Evolutionary conservation across 352 stramenopile genomes (phyloP).

Genomic region (Detonula confervacea): DNA sequence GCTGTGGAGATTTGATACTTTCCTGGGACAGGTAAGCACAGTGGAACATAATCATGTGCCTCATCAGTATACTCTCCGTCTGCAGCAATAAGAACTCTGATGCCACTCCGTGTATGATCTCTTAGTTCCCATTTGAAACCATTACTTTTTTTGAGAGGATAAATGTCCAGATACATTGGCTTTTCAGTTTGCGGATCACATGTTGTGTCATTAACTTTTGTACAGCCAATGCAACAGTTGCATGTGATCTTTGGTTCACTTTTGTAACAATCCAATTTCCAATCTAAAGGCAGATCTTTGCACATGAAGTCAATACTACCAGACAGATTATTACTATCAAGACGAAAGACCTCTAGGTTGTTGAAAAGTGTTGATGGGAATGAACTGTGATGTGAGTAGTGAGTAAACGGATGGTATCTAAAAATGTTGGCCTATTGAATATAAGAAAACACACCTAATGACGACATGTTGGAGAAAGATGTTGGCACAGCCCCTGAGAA

Average conservation of each 20-base stretch:
- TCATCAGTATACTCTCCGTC: slow-evolving; percentile 7
- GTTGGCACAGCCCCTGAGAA: slow-evolving; percentile 11
- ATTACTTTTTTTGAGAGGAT: background rate
- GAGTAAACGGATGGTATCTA: background rate
- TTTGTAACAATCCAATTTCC: slow-evolving; percentile 15
- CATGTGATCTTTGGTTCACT: slow-evolving; percentile 12
- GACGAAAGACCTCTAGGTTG: slow-evolving; percentile 10
- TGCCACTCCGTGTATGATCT: background rate
- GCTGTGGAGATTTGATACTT: background rate
- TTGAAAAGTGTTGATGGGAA: background rate
- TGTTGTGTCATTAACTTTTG: slow-evolving; percentile 8
- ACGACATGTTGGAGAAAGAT: slow-evolving; percentile 2
- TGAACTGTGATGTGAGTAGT: background rate
- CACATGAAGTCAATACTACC: slow-evolving; percentile 25
- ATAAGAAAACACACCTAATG: background rate
- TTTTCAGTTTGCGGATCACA: slow-evolving; percentile 17
- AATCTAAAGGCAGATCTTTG: slow-evolving; percentile 5
- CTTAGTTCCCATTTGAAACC: slow-evolving; percentile 9
- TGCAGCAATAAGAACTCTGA: slow-evolving; percentile 2
- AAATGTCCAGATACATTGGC: background rate
- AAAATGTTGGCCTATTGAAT: background rate
- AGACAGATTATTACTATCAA: slow-evolving; percentile 5
- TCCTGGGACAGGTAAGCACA: background rate
- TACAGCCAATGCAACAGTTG: slow-evolving; percentile 26
- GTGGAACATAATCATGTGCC: background rate